Evolutionary conservation across 2,329 filamentous ascomycete genomes (phyloP).

Genomic region (Stemphylium lycopersici): DNA sequence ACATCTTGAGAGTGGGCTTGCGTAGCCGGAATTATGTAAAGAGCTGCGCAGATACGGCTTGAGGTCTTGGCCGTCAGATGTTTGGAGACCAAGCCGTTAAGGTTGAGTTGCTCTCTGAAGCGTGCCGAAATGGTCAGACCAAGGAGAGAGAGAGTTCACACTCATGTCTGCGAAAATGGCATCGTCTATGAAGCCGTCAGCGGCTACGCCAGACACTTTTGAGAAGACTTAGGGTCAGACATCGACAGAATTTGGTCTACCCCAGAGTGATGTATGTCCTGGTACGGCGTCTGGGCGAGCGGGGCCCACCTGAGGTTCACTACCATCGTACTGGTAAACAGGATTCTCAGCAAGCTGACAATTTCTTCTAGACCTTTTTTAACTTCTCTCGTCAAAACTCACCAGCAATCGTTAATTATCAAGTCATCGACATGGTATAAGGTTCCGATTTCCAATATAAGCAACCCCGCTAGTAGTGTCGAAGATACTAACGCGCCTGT

Average conservation of each 20-base stretch:
- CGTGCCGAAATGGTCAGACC: conserved; percentile 28
- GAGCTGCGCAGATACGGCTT: conserved; percentile 46
- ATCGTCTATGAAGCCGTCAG: conserved; percentile 34
- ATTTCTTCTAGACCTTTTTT: too few relatives aligned
- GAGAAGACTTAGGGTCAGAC: conserved; percentile 27
- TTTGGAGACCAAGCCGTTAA: conserved; percentile 57
- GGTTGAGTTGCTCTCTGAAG: conserved; percentile 29
- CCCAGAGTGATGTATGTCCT: background rate
- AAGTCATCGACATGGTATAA: too few relatives aligned
- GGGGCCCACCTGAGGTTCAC: background rate
- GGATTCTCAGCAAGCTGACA: too few relatives aligned
- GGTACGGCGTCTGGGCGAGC: background rate
- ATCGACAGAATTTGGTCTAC: background rate
- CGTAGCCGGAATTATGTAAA: conserved; percentile 9
- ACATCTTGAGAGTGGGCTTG: conserved; percentile 17
- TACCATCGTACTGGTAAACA: too few relatives aligned
- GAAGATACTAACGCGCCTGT: too few relatives aligned
- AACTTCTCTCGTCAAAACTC: too few relatives aligned
- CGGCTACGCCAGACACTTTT: conserved; percentile 36
- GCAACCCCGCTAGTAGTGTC: too few relatives aligned
- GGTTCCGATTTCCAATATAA: too few relatives aligned
- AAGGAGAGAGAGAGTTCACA: conserved; percentile 38
- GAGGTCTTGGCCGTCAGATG: conserved; percentile 61
- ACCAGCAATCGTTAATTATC: too few relatives aligned
- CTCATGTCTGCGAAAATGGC: conserved; percentile 34